Percentiles rank a stretch among this genome's conserved stretches.
Conservation (phyloP, 2,329 filamentous ascomycete genomes). For the Colletotrichum salicis region DNA sequence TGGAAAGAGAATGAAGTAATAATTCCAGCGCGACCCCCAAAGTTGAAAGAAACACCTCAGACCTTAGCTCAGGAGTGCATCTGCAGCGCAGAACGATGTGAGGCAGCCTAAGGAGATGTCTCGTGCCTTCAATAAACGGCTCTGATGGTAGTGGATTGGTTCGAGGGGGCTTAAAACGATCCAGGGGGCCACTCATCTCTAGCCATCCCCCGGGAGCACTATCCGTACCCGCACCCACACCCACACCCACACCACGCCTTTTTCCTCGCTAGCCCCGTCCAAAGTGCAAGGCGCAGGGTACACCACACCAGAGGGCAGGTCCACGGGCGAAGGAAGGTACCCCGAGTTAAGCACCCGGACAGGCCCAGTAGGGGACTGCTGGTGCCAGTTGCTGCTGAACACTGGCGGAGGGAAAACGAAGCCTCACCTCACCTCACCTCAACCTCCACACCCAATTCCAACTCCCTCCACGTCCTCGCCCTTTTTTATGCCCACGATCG, state of each 20-base stretch:
- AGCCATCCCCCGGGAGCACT: slow-evolving; percentile 31
- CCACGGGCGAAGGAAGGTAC: slow-evolving; percentile 13
- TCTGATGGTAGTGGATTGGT: slow-evolving; percentile 13
- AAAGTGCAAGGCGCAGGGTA: slow-evolving; percentile 46
- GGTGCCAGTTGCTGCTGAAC: slow-evolving; percentile 19
- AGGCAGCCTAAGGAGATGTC: slow-evolving; percentile 21
- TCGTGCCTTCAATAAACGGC: slow-evolving; percentile 21
- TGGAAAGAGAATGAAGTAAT: background rate
- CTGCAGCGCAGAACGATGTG: background rate
- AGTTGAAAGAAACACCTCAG: too few relatives aligned
- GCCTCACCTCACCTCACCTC: slow-evolving; percentile 48
- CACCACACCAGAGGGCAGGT: slow-evolving; percentile 14
- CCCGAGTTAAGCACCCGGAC: background rate
- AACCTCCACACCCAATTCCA: slow-evolving; percentile 44
- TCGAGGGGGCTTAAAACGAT: slow-evolving; percentile 16
- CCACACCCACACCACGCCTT: slow-evolving; percentile 42
- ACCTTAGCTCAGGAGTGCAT: background rate
- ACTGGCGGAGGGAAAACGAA: slow-evolving; percentile 49
- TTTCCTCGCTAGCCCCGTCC: slow-evolving; percentile 40
- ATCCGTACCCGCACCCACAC: slow-evolving; percentile 36
- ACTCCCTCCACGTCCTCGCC: slow-evolving; percentile 43
- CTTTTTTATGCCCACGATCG: slow-evolving; percentile 39
- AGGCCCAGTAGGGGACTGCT: slow-evolving; percentile 12
- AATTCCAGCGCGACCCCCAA: background rate
- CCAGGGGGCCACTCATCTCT: slow-evolving; percentile 33